These are phyloP conservation scores for Noccaea bulbosa DNA, from an alignment of 345 rosid genomes.

Conservation along the genomic window DNA sequence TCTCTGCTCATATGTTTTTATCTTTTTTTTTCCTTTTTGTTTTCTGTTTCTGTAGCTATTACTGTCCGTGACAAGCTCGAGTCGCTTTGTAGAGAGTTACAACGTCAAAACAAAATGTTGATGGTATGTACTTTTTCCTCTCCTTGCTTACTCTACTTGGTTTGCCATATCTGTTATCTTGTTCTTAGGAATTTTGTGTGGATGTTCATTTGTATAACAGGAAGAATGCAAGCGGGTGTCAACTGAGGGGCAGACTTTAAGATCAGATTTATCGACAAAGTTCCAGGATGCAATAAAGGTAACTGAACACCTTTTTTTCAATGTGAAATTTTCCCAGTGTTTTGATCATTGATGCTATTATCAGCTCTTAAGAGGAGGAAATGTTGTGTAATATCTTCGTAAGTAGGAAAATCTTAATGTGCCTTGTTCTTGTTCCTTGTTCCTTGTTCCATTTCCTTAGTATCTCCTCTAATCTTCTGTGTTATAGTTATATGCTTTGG, in stretches of 20 bases:
- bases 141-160: constrained; percentile 6
- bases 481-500: neutral
- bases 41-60: constrained; percentile 63
- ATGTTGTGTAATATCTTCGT: neutral
- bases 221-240: constrained; percentile 95
- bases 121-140: constrained; percentile 57
- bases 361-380: neutral
- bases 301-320: constrained; percentile 2
- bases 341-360: constrained; percentile 2
- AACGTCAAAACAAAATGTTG: constrained; percentile 88
- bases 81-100: constrained; percentile 90
- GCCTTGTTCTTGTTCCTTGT: constrained; percentile 8
- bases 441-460: constrained; percentile 3
- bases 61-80: constrained; percentile 89
- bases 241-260: constrained; percentile 82
- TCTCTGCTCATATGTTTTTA: neutral
- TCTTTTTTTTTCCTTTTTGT: constrained; percentile 27
- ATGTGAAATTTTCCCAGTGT: neutral
- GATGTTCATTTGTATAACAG: constrained; percentile 49
- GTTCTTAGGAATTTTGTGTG: constrained; percentile 3
- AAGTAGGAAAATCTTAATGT: constrained; percentile 6
- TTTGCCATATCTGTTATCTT: neutral
- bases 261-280: constrained; percentile 84
- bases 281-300: constrained; percentile 97
- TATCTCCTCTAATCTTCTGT: neutral